Conservation (phyloP, 306 rosid genomes). For the Phaseolus lunatus region DNA sequence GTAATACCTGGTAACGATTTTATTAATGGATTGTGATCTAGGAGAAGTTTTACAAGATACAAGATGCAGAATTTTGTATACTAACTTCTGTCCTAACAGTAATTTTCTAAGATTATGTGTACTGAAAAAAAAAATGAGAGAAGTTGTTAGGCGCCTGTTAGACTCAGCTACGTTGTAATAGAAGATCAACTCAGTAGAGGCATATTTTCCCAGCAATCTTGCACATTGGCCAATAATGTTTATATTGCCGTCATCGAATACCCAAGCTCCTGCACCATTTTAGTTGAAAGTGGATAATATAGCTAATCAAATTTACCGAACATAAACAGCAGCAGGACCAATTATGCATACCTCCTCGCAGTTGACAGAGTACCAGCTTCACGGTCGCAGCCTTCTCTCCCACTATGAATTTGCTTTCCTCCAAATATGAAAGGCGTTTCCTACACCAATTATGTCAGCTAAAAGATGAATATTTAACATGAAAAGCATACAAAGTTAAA, state of each 20-base stretch:
- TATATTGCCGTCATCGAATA: slow-evolving; percentile 55
- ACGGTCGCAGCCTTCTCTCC: slow-evolving; percentile 48
- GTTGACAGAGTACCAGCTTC: slow-evolving; percentile 46
- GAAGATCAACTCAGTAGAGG: slow-evolving; percentile 37
- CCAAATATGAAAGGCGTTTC: slow-evolving; percentile 64
- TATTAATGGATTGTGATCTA: slow-evolving; percentile 57
- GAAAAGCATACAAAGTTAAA: neutral
- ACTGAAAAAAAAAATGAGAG: slow-evolving; percentile 42
- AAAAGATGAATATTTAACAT: slow-evolving; percentile 44
- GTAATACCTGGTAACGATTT: slow-evolving; percentile 55
- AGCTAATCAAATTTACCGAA: slow-evolving; percentile 26
- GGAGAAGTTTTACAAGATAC: slow-evolving; percentile 46
- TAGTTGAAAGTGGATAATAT: slow-evolving; percentile 19
- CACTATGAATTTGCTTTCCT: slow-evolving; percentile 61
- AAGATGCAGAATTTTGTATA: slow-evolving; percentile 39
- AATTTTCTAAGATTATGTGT: slow-evolving; percentile 46
- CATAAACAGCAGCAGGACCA: neutral
- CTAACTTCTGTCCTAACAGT: slow-evolving; percentile 38
- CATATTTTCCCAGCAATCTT: slow-evolving; percentile 35
- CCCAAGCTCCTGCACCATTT: slow-evolving; percentile 70
- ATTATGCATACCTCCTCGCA: slow-evolving; percentile 63
- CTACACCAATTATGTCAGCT: slow-evolving; percentile 49
- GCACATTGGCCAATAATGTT: slow-evolving; percentile 30
- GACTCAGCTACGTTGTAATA: slow-evolving; percentile 20
- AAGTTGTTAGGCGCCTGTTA: slow-evolving; percentile 39